These are phyloP conservation scores for Protomyces inouyei DNA, from an alignment of 1,139 yeast species.

Conservation along the genomic window DNA sequence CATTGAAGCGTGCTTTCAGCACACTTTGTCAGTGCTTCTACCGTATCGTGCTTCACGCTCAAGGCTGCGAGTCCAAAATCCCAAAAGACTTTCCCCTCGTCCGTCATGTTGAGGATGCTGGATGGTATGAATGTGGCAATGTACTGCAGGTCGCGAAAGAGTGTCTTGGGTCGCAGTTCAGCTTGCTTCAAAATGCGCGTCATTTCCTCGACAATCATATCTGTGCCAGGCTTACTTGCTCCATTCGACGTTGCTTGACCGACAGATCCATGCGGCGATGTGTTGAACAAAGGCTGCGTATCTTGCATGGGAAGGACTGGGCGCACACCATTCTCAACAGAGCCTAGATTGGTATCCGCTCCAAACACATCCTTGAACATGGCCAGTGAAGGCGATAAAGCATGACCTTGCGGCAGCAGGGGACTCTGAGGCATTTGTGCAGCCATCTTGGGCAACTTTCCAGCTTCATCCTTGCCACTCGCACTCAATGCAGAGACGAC, in stretches of 20 bases:
- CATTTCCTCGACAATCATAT: slow-evolving; percentile 20
- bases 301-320: not conserved
- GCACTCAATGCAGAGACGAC: slow-evolving; percentile 3
- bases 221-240: slow-evolving; percentile 4
- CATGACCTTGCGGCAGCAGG: not conserved
- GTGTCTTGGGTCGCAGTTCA: slow-evolving; percentile 14
- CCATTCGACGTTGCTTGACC: not conserved
- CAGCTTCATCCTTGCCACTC: not conserved
- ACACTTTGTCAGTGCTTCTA: not conserved
- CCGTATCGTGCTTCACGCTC: slow-evolving; percentile 10
- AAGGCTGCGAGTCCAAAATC: slow-evolving; percentile 19
- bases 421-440: slow-evolving; percentile 2
- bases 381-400: not conserved
- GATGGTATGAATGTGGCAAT: slow-evolving; percentile 19
- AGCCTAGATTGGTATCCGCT: not conserved
- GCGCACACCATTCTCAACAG: not conserved
- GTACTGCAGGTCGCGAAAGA: slow-evolving; percentile 21
- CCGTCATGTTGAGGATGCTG: slow-evolving; percentile 21
- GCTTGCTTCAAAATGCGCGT: slow-evolving; percentile 3
- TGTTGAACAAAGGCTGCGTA: not conserved
- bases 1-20: not conserved
- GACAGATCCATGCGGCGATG: not conserved
- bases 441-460: not conserved
- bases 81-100: slow-evolving; percentile 26
- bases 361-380: not conserved